Conservation (phyloP, 2,329 filamentous ascomycete species). For the Alternaria brassicicola region DNA sequence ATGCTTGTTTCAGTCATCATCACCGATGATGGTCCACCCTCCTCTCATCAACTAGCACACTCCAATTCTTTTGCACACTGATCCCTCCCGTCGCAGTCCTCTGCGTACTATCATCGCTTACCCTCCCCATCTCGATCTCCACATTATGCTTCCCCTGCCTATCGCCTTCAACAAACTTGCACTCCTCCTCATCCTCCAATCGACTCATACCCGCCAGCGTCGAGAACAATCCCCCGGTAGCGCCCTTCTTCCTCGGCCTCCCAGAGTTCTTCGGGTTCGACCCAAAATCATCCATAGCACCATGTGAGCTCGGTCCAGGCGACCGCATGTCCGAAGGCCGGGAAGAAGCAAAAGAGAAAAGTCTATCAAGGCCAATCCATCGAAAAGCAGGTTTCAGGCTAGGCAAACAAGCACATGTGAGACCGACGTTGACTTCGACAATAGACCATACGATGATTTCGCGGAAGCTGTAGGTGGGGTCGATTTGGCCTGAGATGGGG, state of each 20-base stretch:
- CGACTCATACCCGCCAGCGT: constrained; percentile 27
- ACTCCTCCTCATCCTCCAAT: constrained; percentile 23
- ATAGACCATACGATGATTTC: constrained; percentile 34
- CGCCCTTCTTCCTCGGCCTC: constrained; percentile 26
- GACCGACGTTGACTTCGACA: constrained; percentile 35
- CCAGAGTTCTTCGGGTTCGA: constrained; percentile 2
- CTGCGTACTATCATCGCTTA: constrained; percentile 11
- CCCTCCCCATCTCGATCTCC: constrained; percentile 14
- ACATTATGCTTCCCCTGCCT: constrained; percentile 15
- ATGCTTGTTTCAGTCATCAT: background rate
- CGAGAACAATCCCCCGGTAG: constrained; percentile 29
- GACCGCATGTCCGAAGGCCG: constrained; percentile 17
- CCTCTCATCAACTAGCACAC: constrained; percentile 12
- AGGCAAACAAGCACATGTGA: constrained; percentile 31
- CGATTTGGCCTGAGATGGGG: constrained; percentile 21
- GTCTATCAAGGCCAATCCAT: constrained; percentile 22
- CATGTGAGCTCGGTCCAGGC: constrained; percentile 12
- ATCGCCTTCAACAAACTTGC: constrained; percentile 16
- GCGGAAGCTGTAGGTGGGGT: constrained; percentile 35
- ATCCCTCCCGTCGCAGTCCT: constrained; percentile 1
- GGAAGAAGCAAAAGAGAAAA: constrained; percentile 30
- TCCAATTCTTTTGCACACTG: constrained; percentile 15
- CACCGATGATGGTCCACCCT: background rate
- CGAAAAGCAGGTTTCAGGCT: constrained; percentile 25
- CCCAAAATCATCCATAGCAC: background rate